Evolutionary conservation across 495 filamentous ascomycete genomes (phyloP), one percentile per base, ranked within the genome.

Genomic region (Usnea hakonensis): DNA sequence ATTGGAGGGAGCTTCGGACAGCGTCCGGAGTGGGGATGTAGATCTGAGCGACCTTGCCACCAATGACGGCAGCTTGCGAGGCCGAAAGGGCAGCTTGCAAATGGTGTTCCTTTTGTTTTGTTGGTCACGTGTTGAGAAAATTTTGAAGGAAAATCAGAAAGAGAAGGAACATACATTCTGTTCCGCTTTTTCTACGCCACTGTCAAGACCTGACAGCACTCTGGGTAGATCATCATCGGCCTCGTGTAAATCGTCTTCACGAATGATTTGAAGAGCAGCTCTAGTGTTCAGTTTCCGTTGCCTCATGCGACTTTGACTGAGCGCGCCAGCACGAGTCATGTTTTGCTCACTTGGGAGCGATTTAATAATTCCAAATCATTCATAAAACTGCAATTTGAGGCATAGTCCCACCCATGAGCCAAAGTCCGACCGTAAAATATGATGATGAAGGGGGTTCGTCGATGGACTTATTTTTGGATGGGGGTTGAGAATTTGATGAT

Each of bases 1-100:
- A 98, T 72, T 86, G 81, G 66, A 90, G 81, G 58, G 80, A 81
- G 70, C 87, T 90, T 69, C 78, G 74, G 65, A 87, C 80, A 73
- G 91, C 86, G 69, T 93, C 83, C 54, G 92, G 94, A 37, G 94
- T 95, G 38, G 94, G 94, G 68, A 98, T 91, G 66, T 88, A 85
- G 52, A 86, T 81, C 65, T 85, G 80, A 62, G 82, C 81, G 68
- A 81, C 85, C 78, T 92, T 91, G 53, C 85, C 88, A 58, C 86
- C 85, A 50, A 80, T 80, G 36, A 83, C 83, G 32, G 76, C 75
- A 43, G 88, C 87, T 57, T 84, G 79, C 60, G 84, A 80, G 43
- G 86, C 88, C 68, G 86, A 88, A 61, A 98, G 90, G 52, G 90
- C 90, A 56, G 87, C 89, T 81, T 98, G 94, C 64, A 98, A 82